Base-by-base conservation (phyloP, 768 basidiomycete species). In the Lentinula sp. region DNA sequence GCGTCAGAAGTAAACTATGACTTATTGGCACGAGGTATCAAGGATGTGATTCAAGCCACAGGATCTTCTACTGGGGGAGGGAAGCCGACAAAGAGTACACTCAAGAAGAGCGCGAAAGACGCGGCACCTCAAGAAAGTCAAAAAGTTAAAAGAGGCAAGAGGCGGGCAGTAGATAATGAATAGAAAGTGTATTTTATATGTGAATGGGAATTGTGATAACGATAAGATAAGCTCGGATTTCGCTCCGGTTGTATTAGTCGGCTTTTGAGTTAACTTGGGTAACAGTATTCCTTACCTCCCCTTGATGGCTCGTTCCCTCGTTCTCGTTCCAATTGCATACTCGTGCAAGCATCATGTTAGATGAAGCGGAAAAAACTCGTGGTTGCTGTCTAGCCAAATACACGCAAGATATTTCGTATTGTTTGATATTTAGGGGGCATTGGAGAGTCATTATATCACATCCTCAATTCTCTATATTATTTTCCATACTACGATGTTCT, bases 81-180 rank as follows among this genome's bases (percentile, higher is more conserved):
- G 56, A 69, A 65, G 28, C 59, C 62, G 0, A 62, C 62, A 61
- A 23, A 31, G 4, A 60, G 56, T 45, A 61, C 61, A 11, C 57
- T 53, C 13, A 56, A 32, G 37, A 46, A 45, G 39, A 43, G 39
- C 46, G 58, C 54, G 60, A 62, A 45, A 53, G n/a, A 21, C 16
- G 43, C 39, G 1, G 42, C 42, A 16, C n/a, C 42, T 43, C 42
- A 6, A 15, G 42, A 16, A 43, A 16, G 42, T 43, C 5, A 43
- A 6, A 43, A 15, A 18, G 58, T 55, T 13, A 66, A 66, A 60
- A 60, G 65, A 51, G 70, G 66, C 60, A 63, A 61, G 61, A 66
- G 65, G 40, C 28, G 28, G 28, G 8, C 37, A 39, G 37, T 9
- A 39, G 37, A 39, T 9, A 13, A 39, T 39, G 37, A 8, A 13